phyloP scores from a whole-genome alignment of 208 protist species.

The Trypanosoma brucei region DNA sequence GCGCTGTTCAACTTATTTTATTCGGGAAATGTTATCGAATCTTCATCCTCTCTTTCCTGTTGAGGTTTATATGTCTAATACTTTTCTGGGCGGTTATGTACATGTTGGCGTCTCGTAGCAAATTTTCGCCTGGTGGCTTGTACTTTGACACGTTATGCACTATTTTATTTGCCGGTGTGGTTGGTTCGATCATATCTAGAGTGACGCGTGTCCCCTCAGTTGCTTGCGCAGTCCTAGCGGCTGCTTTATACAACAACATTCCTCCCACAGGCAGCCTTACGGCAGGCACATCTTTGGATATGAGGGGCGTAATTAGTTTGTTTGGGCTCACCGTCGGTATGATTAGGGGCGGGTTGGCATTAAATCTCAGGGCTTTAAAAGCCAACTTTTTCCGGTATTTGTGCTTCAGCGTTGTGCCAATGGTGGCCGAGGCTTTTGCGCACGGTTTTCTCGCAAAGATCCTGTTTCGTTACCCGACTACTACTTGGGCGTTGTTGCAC shows the following conservation, averaged over 20 bases:
- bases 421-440: constrained; percentile 37
- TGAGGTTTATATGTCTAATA: constrained; percentile 38
- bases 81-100: constrained; percentile 59
- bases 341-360: constrained; percentile 48
- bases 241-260: constrained; percentile 54
- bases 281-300: constrained; percentile 31
- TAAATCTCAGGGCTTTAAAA: constrained; percentile 46
- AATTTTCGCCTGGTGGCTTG: constrained; percentile 43
- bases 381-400: constrained; percentile 47
- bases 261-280: constrained; percentile 42
- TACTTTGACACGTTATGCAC: constrained; percentile 55
- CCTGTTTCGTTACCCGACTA: constrained; percentile 41
- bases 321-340: constrained; percentile 48
- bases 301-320: constrained; percentile 31
- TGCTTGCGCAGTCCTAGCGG: constrained; percentile 44
- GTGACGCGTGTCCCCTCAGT: constrained; percentile 39
- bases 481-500: constrained; percentile 40
- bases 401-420: constrained; percentile 34
- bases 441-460: constrained; percentile 42
- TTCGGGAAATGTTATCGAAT: constrained; percentile 32
- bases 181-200: constrained; percentile 32
- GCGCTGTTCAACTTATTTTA: constrained; percentile 42
- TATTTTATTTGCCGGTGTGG: constrained; percentile 42
- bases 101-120: constrained; percentile 30
- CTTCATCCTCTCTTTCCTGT: constrained; percentile 49